phyloP scores from a whole-genome alignment of 371 early-diverging fungal species.

The Zancudomyces culisetae region DNA sequence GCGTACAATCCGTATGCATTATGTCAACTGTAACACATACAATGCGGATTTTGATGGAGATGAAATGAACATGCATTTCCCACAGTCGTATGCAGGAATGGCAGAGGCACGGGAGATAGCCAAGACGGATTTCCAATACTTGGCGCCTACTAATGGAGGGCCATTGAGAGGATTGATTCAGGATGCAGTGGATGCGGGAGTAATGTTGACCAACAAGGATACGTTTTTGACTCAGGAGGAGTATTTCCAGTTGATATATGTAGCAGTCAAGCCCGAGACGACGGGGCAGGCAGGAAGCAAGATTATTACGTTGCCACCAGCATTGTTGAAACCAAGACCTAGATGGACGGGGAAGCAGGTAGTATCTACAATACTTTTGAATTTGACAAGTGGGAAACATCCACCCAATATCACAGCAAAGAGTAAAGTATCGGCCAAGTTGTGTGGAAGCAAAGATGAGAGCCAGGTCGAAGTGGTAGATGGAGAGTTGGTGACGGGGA shows the following conservation, averaged over 20 bases:
- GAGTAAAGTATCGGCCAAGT: constrained; percentile 65
- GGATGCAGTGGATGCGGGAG: constrained; percentile 97
- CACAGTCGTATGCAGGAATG: constrained; percentile 91
- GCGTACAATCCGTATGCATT: constrained; percentile 99
- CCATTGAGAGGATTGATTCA: constrained; percentile 99
- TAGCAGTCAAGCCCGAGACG: constrained; percentile 49
- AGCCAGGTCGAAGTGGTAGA: constrained; percentile 60
- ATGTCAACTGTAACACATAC: constrained; percentile 92
- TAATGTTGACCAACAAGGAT: constrained; percentile 80
- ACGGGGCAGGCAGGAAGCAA: constrained; percentile 41
- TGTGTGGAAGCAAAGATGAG: constrained; percentile 73
- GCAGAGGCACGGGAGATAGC: constrained; percentile 93
- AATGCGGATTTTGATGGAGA: constrained; percentile 99
- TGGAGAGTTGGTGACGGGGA: constrained; percentile 79
- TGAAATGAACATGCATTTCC: constrained; percentile 99
- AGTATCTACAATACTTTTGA: constrained; percentile 67
- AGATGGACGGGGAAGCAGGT: constrained; percentile 99
- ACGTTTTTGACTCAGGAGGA: constrained; percentile 78
- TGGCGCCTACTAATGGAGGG: constrained; percentile 93
- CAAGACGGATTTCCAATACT: constrained; percentile 92
- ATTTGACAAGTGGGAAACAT: constrained; percentile 56
- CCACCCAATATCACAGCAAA: constrained; percentile 77
- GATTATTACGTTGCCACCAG: constrained; percentile 62
- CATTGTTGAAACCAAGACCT: constrained; percentile 67
- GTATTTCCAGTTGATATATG: constrained; percentile 87